phyloP scores from a whole-genome alignment of 208 protist species.

The Trypanosoma boissoni region DNA sequence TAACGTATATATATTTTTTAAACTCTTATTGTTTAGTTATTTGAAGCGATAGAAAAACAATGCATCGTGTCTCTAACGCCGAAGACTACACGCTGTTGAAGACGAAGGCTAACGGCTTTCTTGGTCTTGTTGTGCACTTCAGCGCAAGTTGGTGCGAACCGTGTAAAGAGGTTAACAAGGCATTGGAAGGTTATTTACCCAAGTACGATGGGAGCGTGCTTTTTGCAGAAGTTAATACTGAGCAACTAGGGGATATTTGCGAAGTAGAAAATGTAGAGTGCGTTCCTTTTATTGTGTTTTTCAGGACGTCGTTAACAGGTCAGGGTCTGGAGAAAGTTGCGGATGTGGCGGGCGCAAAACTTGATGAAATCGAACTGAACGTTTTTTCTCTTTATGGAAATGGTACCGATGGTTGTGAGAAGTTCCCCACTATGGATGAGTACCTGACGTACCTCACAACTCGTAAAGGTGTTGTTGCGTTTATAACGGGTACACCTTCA shows the following conservation, averaged over 20 bases:
- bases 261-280: constrained; percentile 76
- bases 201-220: constrained; percentile 47
- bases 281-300: constrained; percentile 90
- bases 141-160: constrained; percentile 90
- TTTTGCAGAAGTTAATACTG: constrained; percentile 83
- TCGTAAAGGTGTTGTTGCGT: constrained; percentile 74
- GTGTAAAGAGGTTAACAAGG: constrained; percentile 63
- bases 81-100: constrained; percentile 55
- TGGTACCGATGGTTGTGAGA: constrained; percentile 37
- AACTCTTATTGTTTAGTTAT: too few species aligned
- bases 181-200: constrained; percentile 34
- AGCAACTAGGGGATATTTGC: constrained; percentile 57
- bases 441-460: constrained; percentile 85
- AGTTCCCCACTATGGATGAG: constrained; percentile 68
- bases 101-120: constrained; percentile 32
- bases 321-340: constrained; percentile 64
- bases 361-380: constrained; percentile 76
- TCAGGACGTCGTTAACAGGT: constrained; percentile 41
- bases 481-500: constrained; percentile 91
- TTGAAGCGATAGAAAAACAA: constrained; percentile 14
- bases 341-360: constrained; percentile 74
- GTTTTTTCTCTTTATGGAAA: constrained; percentile 72
- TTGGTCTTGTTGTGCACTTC: constrained; percentile 86
- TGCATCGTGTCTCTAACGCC: constrained; percentile 38
- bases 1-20: too few species aligned